Conservation (phyloP, 2,329 filamentous ascomycete genomes). For the Colletotrichum sp. region DNA sequence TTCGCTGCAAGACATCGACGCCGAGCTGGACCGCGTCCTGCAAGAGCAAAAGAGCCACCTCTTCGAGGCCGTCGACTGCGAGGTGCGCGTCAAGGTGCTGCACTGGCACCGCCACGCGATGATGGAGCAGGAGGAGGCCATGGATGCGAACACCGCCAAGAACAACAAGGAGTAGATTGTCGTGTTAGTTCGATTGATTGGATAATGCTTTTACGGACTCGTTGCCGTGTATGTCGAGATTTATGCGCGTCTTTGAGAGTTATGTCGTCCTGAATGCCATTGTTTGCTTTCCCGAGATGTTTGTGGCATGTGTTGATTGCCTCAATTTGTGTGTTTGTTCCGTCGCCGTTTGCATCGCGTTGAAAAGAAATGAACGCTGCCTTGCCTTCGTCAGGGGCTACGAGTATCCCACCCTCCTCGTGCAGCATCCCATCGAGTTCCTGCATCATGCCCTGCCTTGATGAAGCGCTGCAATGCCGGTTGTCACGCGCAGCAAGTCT, state of each 20-base stretch:
- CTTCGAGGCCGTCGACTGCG: neutral
- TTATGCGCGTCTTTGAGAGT: neutral
- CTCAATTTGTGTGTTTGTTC: neutral
- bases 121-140: neutral
- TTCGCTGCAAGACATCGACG: neutral
- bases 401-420: neutral
- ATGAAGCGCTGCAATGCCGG: neutral
- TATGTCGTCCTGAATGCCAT: neutral
- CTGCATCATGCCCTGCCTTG: neutral
- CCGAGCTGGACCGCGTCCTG: neutral
- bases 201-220: neutral
- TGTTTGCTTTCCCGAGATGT: neutral
- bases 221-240: neutral
- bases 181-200: neutral
- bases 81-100: neutral
- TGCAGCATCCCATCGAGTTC: neutral
- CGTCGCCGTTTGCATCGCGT: neutral
- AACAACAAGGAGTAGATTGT: neutral
- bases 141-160: neutral
- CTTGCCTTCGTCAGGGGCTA: neutral
- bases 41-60: neutral
- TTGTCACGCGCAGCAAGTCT: neutral
- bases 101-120: neutral
- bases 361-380: neutral
- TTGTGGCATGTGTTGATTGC: no score